Evolutionary conservation across 208 protist species (phyloP).

Genomic region (Trypanosoma vivax): DNA sequence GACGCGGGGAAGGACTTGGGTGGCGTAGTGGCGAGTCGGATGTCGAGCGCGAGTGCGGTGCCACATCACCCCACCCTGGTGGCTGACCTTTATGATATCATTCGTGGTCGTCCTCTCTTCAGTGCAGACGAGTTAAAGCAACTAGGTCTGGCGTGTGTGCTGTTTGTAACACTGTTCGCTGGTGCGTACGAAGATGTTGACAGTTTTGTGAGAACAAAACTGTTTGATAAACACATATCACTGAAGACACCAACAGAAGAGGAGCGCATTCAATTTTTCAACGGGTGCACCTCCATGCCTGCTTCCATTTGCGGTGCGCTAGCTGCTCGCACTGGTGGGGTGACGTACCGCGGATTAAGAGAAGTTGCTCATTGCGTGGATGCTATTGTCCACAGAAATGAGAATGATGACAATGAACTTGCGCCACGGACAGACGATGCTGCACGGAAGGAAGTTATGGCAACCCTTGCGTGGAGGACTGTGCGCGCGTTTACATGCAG

Average conservation of each 20-base stretch:
- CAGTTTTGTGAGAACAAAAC: slow-evolving; percentile 28
- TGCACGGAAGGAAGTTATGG: too few species aligned
- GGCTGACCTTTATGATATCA: slow-evolving; percentile 47
- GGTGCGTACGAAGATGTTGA: slow-evolving; percentile 33
- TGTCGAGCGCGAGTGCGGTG: not conserved
- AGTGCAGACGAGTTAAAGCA: slow-evolving; percentile 6
- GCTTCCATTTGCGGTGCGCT: slow-evolving; percentile 23
- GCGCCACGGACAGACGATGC: not conserved
- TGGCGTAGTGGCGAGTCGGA: not conserved
- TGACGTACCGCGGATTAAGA: slow-evolving; percentile 54
- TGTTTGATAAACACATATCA: slow-evolving; percentile 37
- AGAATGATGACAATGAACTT: not conserved
- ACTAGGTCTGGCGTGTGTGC: slow-evolving; percentile 26
- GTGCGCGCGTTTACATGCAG: slow-evolving; percentile 43
- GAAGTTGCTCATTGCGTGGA: slow-evolving; percentile 22
- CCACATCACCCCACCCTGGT: slow-evolving; percentile 32
- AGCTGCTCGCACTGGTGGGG: slow-evolving; percentile 53
- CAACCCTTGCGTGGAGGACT: slow-evolving; percentile 20
- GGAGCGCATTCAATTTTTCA: slow-evolving; percentile 46
- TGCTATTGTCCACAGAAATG: slow-evolving; percentile 5
- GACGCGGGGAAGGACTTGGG: not conserved
- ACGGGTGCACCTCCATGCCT: not conserved
- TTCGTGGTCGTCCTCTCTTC: slow-evolving; percentile 25
- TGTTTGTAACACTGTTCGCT: slow-evolving; percentile 35
- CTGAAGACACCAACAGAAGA: slow-evolving; percentile 53